Evolutionary conservation across 2,329 filamentous ascomycete genomes (phyloP), one percentile per base, ranked within the genome.

Genomic region (Sarocladium strictum): DNA sequence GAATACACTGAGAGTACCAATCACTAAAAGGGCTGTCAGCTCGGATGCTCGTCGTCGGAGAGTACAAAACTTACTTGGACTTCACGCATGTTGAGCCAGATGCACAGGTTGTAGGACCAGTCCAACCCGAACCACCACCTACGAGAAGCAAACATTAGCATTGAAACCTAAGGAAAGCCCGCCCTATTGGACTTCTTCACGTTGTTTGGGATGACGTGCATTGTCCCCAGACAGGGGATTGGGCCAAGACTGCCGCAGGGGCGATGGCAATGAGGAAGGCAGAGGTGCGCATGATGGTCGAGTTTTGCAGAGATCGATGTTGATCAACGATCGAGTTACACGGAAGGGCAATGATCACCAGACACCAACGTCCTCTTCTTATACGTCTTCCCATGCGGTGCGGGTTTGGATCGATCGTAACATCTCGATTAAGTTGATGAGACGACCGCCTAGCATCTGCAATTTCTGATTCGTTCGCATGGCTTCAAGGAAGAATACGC

Each of bases 1-100:
- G 57, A 3, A 60, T 41, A 33, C 58, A 60, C 53, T 60, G 58
- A 12, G 54, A 57, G 57, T 60, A 60, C 58, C 58, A 60, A 35
- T 57, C 54, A 47, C 58, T 60, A 26, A 15, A 53, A 15, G 19
- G 17, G 17, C 11, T 53, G 21, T 47, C 43, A 54, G 45, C 23
- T 1, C 9, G 2, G 27, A 37, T 41, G 4, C 27, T 50, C 43
- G 40, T 54, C 14, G 14, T 38, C 3, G 14, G n/a, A 17, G 41
- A 43, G 24, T 15, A 17, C 54, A 17, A 19, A 29, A 54, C 56
- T 56, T 53, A 56, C 58, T 59, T 59, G 54, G 47, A 40, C 15
- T 51, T 23, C 24, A 55, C 24, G 53, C 58, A 59, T 15, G 53
- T 52, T 15, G 58, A 50, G 17, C 58, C 58, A 52, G 58, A 57